Conservation (phyloP, 1,284 basidiomycete genomes). For the Trichosporon sp. region DNA sequence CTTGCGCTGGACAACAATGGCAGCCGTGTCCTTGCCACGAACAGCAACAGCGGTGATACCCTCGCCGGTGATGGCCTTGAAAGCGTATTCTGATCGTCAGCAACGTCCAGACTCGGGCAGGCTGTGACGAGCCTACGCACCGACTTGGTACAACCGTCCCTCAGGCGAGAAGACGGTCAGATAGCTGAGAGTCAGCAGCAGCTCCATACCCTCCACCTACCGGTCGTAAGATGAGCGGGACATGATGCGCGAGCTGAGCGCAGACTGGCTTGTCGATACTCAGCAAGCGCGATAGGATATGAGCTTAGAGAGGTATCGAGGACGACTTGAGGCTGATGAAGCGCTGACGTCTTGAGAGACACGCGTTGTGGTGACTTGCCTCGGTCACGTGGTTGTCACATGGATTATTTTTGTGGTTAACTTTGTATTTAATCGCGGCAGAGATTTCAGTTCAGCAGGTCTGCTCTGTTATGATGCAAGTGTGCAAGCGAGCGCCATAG, state of each 20-base stretch:
- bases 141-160: slow-evolving; percentile 77
- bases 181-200: slow-evolving; percentile 40
- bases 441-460: slow-evolving; percentile 6
- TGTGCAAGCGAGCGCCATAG: not conserved
- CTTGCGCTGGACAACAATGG: slow-evolving; percentile 97
- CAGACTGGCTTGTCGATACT: not conserved
- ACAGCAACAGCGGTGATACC: slow-evolving; percentile 92
- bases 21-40: slow-evolving; percentile 86
- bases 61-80: slow-evolving; percentile 97
- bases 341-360: slow-evolving; percentile 4
- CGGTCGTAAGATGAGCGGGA: slow-evolving; percentile 48
- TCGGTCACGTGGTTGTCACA: not conserved
- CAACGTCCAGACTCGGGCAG: not conserved
- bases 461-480: not conserved
- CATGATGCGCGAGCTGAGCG: slow-evolving; percentile 23
- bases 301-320: not conserved
- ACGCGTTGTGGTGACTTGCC: slow-evolving; percentile 6
- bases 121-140: slow-evolving; percentile 63
- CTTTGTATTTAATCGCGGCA: not conserved
- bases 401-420: not conserved
- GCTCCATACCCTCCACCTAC: slow-evolving; percentile 17
- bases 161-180: slow-evolving; percentile 52
- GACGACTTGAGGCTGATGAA: not conserved
- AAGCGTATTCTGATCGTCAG: slow-evolving; percentile 77
- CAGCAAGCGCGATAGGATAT: not conserved